These are phyloP conservation scores for Chenopodium suecicum DNA, from an alignment of 148 eudicot genomes.

Conservation along the genomic window DNA sequence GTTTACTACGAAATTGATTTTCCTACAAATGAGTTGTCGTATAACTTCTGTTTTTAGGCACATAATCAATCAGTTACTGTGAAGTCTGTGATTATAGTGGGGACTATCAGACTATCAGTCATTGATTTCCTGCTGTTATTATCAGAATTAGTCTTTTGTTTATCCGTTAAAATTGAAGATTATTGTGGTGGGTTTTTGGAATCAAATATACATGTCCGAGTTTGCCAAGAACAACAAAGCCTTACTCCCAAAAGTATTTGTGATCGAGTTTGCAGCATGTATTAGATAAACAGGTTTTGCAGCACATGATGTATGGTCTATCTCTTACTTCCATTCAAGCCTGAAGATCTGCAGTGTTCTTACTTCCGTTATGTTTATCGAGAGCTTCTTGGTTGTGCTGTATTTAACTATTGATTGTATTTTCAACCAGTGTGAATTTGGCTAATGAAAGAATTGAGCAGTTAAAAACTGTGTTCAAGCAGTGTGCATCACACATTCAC, in stretches of 20 bases:
- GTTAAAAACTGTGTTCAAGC: no score
- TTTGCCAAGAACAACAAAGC: no score
- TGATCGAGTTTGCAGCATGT: not conserved
- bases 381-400: constrained; percentile 94
- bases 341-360: constrained; percentile 86
- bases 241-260: not conserved
- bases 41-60: not conserved
- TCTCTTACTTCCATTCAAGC: constrained; percentile 51
- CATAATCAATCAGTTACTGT: not conserved
- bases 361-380: constrained; percentile 67
- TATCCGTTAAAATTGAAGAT: not conserved
- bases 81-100: not conserved
- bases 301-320: constrained; percentile 87
- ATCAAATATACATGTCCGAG: no score
- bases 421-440: constrained; percentile 82
- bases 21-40: no score
- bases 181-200: not conserved
- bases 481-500: no score
- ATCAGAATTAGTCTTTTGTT: not conserved
- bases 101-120: no score
- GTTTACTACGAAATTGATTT: not conserved
- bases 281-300: constrained; percentile 63
- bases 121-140: not conserved
- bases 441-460: constrained; percentile 35
- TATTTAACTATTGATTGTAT: constrained; percentile 5